Conservation (phyloP, 2,329 filamentous ascomycete species). For the Dothideomycetes sp. region DNA sequence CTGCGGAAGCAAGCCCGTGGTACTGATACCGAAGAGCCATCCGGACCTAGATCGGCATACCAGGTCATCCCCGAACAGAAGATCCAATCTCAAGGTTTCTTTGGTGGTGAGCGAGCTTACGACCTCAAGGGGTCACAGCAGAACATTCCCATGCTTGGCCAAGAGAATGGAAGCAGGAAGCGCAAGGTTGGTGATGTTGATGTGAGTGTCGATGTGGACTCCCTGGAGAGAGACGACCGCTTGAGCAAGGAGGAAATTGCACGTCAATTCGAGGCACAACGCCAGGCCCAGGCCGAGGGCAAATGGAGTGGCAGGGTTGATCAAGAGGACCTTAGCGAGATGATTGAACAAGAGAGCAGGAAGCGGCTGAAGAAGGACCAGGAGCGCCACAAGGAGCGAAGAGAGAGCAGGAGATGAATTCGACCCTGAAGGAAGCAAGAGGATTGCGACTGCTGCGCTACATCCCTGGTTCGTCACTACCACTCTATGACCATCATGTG, state of each 20-base stretch:
- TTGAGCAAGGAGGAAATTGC: conserved; percentile 76
- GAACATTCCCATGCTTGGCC: conserved; percentile 61
- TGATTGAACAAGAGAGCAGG: conserved; percentile 87
- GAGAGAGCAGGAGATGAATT: conserved; percentile 34
- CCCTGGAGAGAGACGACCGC: conserved; percentile 61
- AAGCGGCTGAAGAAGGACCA: conserved; percentile 85
- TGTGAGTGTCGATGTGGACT: conserved; percentile 79
- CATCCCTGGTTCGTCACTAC: no score
- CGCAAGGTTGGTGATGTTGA: conserved; percentile 87
- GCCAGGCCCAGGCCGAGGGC: conserved; percentile 45
- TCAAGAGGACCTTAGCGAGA: conserved; percentile 85
- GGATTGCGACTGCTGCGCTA: conserved; percentile 1
- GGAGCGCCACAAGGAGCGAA: conserved; percentile 49
- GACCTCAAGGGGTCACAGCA: conserved; percentile 54
- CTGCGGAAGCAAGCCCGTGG: conserved; percentile 78
- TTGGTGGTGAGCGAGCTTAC: conserved; percentile 88
- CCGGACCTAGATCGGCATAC: conserved; percentile 56
- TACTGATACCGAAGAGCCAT: conserved; percentile 76
- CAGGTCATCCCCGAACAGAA: conserved; percentile 84
- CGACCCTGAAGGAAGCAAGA: conserved; percentile 2
- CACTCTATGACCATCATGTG: no score
- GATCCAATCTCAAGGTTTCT: conserved; percentile 81
- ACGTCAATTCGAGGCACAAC: conserved; percentile 65
- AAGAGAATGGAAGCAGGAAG: conserved; percentile 73
- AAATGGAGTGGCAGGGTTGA: conserved; percentile 64